phyloP scores from a whole-genome alignment of 1,284 basidiomycete species.

The Boletus hoseneyae region DNA sequence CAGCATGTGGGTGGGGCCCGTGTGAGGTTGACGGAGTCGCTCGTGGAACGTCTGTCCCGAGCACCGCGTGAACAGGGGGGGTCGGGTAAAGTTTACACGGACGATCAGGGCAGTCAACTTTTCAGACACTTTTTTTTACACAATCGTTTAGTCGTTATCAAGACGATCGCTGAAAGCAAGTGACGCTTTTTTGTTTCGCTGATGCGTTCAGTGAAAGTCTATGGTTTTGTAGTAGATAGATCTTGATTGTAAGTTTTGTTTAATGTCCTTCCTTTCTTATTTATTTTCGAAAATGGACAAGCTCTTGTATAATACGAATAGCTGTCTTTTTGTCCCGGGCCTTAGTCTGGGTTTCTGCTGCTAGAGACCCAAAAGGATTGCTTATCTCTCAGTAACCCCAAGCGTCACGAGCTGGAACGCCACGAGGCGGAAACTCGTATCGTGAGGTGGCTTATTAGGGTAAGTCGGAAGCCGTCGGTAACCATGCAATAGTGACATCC shows the following conservation, averaged over 20 bases:
- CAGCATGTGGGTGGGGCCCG: neutral
- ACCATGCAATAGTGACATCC: neutral
- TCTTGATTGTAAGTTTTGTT: neutral
- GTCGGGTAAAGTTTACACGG: neutral
- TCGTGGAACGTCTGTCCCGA: neutral
- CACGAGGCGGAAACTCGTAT: neutral
- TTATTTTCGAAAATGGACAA: neutral
- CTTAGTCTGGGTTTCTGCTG: neutral
- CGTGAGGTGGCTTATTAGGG: neutral
- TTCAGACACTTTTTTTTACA: neutral
- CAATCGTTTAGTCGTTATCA: neutral
- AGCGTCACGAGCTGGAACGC: neutral
- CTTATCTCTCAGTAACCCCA: neutral
- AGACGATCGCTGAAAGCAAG: neutral
- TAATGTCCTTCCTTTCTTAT: neutral
- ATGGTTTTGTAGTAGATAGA: neutral
- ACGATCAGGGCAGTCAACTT: neutral
- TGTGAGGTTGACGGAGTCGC: neutral
- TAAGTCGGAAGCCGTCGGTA: neutral
- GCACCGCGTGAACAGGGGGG: neutral
- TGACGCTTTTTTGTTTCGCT: neutral
- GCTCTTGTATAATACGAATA: neutral
- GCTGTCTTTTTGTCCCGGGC: neutral
- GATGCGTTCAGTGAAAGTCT: neutral
- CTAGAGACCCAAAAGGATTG: no score